These are phyloP conservation scores for Lactarius psammicola DNA, from an alignment of 768 basidiomycete species.

Conservation along the genomic window DNA sequence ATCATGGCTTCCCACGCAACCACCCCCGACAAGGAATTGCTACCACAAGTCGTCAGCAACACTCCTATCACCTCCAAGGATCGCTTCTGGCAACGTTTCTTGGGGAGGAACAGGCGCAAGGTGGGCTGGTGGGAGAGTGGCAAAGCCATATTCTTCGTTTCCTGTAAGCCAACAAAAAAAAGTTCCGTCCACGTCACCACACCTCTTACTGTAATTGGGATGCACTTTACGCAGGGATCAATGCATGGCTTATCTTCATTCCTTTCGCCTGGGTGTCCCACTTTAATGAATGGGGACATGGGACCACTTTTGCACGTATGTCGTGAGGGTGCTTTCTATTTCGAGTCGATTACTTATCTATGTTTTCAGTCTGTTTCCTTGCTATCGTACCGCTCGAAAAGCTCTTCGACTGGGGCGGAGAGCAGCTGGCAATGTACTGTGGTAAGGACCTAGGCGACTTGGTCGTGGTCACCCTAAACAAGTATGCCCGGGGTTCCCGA, in stretches of 20 bases:
- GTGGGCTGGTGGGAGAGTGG: conserved; percentile 20
- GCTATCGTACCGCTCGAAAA: conserved; percentile 65
- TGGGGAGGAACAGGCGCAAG: conserved; percentile 20
- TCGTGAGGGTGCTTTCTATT: neutral
- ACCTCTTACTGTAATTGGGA: neutral
- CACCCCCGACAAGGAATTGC: neutral
- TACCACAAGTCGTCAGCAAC: neutral
- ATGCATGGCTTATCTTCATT: conserved; percentile 30
- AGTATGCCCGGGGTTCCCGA: conserved; percentile 41
- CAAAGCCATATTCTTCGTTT: conserved; percentile 15
- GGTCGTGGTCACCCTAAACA: conserved; percentile 62
- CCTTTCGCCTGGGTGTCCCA: conserved; percentile 36
- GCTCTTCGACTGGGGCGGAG: conserved; percentile 64
- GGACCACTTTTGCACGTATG: conserved; percentile 31
- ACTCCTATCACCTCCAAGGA: neutral
- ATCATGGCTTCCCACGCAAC: neutral
- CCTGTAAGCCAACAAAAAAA: conserved; percentile 16
- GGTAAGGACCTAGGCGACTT: conserved; percentile 63
- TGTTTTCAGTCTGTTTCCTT: conserved; percentile 54
- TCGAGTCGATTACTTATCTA: neutral
- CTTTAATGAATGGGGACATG: conserved; percentile 28
- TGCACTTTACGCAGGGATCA: conserved; percentile 25
- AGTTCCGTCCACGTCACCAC: neutral
- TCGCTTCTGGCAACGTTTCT: conserved; percentile 23
- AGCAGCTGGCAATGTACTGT: conserved; percentile 53